Evolutionary conservation across 2,329 filamentous ascomycete species (phyloP).

Genomic region (Aspergillus fumigatiaffinis): DNA sequence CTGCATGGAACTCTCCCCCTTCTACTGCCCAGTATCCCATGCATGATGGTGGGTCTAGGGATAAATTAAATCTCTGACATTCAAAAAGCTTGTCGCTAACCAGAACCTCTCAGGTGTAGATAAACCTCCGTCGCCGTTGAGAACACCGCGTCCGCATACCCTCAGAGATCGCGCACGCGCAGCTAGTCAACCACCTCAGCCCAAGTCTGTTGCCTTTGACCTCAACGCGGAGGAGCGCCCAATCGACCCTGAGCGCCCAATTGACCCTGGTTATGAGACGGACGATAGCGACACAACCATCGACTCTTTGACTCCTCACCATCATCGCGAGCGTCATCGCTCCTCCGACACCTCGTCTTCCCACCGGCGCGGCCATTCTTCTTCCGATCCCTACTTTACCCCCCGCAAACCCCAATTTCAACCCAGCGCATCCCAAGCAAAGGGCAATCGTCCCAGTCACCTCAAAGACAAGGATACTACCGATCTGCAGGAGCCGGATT

Average conservation of each 20-base stretch:
- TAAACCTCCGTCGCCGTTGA: slow-evolving; percentile 3
- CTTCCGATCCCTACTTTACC: slow-evolving; percentile 16
- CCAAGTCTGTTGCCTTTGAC: slow-evolving; percentile 35
- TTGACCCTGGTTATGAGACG: slow-evolving; percentile 38
- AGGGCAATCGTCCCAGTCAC: slow-evolving; percentile 4
- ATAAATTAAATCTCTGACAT: slow-evolving; percentile 3
- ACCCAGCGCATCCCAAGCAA: neutral
- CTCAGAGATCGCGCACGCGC: slow-evolving; percentile 13
- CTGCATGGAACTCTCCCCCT: slow-evolving; percentile 32
- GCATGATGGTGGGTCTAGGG: slow-evolving; percentile 42
- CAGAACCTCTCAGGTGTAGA: slow-evolving; percentile 20
- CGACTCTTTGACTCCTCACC: slow-evolving; percentile 15
- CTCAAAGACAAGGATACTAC: neutral
- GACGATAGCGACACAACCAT: slow-evolving; percentile 41
- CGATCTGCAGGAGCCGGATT: slow-evolving; percentile 26
- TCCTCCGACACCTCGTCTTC: neutral
- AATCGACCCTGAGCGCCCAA: slow-evolving; percentile 15
- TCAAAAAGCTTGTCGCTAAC: slow-evolving; percentile 1
- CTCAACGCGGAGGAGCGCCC: slow-evolving; percentile 13
- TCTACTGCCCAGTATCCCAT: slow-evolving; percentile 34
- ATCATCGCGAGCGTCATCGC: slow-evolving; percentile 19
- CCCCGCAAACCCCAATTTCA: slow-evolving; percentile 8
- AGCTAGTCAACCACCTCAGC: slow-evolving; percentile 21
- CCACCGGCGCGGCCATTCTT: slow-evolving; percentile 17
- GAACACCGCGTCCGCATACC: slow-evolving; percentile 4